A percentile compares a stretch with the other conserved stretches of the same genome.
These are phyloP conservation scores for Penicillium psychrofluorescens DNA, from an alignment of 495 filamentous ascomycete genomes.

Conservation along the genomic window DNA sequence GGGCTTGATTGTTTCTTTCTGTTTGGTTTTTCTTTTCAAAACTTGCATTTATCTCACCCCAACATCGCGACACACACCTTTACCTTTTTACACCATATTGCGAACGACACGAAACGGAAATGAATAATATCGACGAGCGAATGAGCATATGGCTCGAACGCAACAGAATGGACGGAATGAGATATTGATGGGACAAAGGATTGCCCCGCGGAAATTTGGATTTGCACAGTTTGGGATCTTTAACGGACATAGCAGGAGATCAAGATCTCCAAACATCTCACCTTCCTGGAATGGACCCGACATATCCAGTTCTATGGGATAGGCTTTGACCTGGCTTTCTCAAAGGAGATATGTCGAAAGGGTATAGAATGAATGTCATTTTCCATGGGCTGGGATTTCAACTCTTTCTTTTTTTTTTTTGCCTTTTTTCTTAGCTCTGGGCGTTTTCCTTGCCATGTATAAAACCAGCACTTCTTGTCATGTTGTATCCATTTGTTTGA, in stretches of 20 bases:
- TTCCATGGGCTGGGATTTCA: background rate
- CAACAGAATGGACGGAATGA: conserved; percentile 7
- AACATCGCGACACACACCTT: conserved; percentile 6
- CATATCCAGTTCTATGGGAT: no score
- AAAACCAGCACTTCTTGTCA: conserved; percentile 6
- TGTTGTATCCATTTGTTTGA: background rate
- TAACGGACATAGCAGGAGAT: conserved; percentile 16
- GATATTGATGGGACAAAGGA: conserved; percentile 4
- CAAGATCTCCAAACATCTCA: conserved; percentile 4
- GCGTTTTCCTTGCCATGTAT: conserved; percentile 11
- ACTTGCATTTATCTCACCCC: conserved; percentile 2
- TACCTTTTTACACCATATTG: conserved; percentile 12
- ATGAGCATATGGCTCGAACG: conserved; percentile 5
- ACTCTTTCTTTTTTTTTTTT: background rate
- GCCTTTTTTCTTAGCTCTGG: background rate
- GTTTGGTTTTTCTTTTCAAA: conserved; percentile 11
- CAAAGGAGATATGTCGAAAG: background rate
- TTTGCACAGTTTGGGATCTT: conserved; percentile 13
- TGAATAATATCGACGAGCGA: conserved; percentile 24
- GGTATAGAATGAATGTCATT: conserved; percentile 3
- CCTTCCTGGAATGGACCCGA: no score
- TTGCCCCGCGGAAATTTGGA: conserved; percentile 8
- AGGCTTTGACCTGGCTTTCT: no score
- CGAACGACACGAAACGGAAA: conserved; percentile 25
- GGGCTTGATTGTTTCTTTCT: background rate